Evolutionary conservation across 306 rosid species (phyloP), one percentile per base, ranked within the genome.

Genomic region (Cucumis cinereus): DNA sequence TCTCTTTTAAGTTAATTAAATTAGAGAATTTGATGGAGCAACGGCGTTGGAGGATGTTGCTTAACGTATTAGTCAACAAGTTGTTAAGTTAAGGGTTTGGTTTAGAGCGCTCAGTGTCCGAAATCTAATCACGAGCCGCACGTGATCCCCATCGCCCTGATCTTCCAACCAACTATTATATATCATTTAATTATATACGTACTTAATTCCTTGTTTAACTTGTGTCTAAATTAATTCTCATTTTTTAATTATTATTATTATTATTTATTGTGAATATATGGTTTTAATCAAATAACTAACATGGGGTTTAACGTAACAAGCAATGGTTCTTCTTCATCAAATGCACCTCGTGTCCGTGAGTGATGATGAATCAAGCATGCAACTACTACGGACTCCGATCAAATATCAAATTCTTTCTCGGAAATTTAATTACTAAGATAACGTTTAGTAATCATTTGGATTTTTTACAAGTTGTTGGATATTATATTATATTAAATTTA

Each of bases 1-100:
- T 1, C 4, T 30, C 4, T 30, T 30, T n/a, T 2, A 30, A 30
- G 35, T 30, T 30, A 30, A 30, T 30, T 30, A 30, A 30, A 30
- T 3, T 3, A 47, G 69, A 33, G 81, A 82, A 53, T 80, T 83
- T 75, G 85, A 86, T 77, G 68, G 81, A 82, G 86, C 75, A 47
- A 83, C 85, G 82, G 81, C 72, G 76, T 55, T 78, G 84, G 88
- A 89, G 88, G 89, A 84, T 87, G 93, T 90, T 92, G 90, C 96
- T 92, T 90, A 82, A 87, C 90, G 85, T 89, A 90, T 81, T 88
- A 86, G 89, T 83, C 81, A 81, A 53, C 72, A 56, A 63, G 64
- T 50, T 73, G 60, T 56, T 73, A 53, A 54, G 35, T 30, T 30
- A 30, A 30, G 35, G 30, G 23, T 35, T 50, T 12, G 77, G 26